phyloP scores from a whole-genome alignment of 2,329 filamentous ascomycete genomes.

The Paradendryphiella salina region DNA sequence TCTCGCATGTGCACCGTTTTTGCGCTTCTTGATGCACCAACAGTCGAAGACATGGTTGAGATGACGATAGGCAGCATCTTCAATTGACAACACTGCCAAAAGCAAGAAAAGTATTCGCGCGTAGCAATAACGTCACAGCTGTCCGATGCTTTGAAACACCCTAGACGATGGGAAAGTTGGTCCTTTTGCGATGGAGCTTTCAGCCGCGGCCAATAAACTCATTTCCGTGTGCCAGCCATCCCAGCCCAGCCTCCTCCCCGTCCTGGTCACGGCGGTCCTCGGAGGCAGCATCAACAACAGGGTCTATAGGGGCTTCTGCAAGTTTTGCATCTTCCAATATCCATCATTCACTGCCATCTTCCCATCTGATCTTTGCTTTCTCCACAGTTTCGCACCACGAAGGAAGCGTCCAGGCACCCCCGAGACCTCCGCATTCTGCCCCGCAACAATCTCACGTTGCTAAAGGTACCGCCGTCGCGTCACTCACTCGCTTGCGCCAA shows the following conservation, averaged over 20 bases:
- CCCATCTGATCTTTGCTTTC: background rate
- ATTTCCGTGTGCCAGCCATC: slow-evolving; percentile 7
- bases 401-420: slow-evolving; percentile 11
- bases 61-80: background rate
- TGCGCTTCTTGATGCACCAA: background rate
- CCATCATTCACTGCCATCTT: background rate
- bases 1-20: background rate
- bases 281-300: slow-evolving; percentile 12
- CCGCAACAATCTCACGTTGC: slow-evolving; percentile 15
- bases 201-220: slow-evolving; percentile 12
- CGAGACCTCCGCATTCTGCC: slow-evolving; percentile 19
- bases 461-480: slow-evolving; percentile 17
- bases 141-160: background rate
- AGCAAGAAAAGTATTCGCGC: background rate
- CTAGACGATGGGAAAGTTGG: background rate
- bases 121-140: slow-evolving; percentile 3
- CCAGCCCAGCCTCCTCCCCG: slow-evolving; percentile 6
- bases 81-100: background rate
- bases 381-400: background rate
- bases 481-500: slow-evolving; percentile 23
- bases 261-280: slow-evolving; percentile 7
- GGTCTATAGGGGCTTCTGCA: slow-evolving; percentile 9
- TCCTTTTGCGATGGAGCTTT: slow-evolving; percentile 6
- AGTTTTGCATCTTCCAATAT: slow-evolving; percentile 3
- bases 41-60: background rate